These are phyloP conservation scores for Pichia thaimueangensis DNA, from an alignment of 805 yeast species.

Conservation along the genomic window DNA sequence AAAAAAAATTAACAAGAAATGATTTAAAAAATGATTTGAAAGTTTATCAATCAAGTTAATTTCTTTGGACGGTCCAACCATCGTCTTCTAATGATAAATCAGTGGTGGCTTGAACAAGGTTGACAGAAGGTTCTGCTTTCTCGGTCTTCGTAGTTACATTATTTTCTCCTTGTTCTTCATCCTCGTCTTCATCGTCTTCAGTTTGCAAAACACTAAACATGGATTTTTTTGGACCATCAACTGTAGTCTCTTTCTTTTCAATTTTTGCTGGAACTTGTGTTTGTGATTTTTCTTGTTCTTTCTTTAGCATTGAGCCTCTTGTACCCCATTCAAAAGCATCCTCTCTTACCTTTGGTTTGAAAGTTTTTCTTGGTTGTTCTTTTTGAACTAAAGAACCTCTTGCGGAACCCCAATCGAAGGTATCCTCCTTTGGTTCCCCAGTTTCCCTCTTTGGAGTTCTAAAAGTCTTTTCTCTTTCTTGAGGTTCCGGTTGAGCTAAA, in stretches of 20 bases:
- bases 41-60: too few species aligned
- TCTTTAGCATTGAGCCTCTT: constrained; percentile 10
- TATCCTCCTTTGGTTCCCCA: constrained; percentile 30
- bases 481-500: constrained; percentile 46
- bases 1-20: neutral
- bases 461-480: constrained; percentile 13
- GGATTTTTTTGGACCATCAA: constrained; percentile 36
- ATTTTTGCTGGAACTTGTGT: constrained; percentile 11
- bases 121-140: constrained; percentile 18
- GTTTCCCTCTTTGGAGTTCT: constrained; percentile 10
- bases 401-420: constrained; percentile 54
- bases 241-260: constrained; percentile 11
- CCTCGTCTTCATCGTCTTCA: constrained; percentile 47
- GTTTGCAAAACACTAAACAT: constrained; percentile 43
- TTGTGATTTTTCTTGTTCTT: constrained; percentile 13
- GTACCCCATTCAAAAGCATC: constrained; percentile 41
- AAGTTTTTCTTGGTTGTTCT: constrained; percentile 28
- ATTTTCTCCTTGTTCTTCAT: constrained; percentile 30
- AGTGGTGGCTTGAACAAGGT: constrained; percentile 32
- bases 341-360: constrained; percentile 26
- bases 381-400: constrained; percentile 28
- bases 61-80: constrained; percentile 32
- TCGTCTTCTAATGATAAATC: constrained; percentile 33
- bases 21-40: too few species aligned
- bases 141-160: constrained; percentile 22